A percentile compares a stretch with the other conserved stretches of the same genome.
phyloP scores from a whole-genome alignment of 148 eudicot genomes.

The Vaccinium macrocarpon region DNA sequence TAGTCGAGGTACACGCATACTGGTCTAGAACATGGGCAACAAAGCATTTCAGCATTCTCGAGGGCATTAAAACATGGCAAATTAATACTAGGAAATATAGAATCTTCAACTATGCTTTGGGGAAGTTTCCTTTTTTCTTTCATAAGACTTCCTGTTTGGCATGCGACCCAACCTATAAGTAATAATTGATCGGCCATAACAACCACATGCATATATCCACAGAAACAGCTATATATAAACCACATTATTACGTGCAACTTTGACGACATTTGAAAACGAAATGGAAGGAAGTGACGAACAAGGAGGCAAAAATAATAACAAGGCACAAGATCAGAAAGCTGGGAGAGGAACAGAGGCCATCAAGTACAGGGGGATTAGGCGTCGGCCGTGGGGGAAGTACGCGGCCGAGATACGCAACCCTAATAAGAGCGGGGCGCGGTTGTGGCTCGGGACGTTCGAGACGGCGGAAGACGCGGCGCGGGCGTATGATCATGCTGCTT shows the following conservation, averaged over 20 bases:
- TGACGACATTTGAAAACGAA: not conserved
- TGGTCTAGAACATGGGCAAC: not conserved
- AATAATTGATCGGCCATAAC: not conserved
- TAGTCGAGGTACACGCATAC: no score
- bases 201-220: no score
- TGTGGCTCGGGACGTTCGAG: slow-evolving; percentile 17
- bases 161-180: not conserved
- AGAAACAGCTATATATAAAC: not conserved
- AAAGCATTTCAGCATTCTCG: no score
- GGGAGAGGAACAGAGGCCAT: not conserved
- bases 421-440: slow-evolving; percentile 1
- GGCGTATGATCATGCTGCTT: slow-evolving; percentile 20
- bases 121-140: not conserved
- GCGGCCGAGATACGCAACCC: slow-evolving; percentile 21
- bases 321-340: not conserved
- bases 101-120: not conserved
- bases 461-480: slow-evolving; percentile 22
- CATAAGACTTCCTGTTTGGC: not conserved
- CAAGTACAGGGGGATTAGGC: not conserved
- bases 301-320: not conserved
- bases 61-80: not conserved
- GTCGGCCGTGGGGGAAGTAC: slow-evolving; percentile 18
- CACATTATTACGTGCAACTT: not conserved
- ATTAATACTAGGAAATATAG: not conserved
- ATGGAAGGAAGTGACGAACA: not conserved